Evolutionary conservation across 192 early-diverging fungal genomes (phyloP), one percentile per base, ranked within the genome.

Genomic region (Coemansia sp.): DNA sequence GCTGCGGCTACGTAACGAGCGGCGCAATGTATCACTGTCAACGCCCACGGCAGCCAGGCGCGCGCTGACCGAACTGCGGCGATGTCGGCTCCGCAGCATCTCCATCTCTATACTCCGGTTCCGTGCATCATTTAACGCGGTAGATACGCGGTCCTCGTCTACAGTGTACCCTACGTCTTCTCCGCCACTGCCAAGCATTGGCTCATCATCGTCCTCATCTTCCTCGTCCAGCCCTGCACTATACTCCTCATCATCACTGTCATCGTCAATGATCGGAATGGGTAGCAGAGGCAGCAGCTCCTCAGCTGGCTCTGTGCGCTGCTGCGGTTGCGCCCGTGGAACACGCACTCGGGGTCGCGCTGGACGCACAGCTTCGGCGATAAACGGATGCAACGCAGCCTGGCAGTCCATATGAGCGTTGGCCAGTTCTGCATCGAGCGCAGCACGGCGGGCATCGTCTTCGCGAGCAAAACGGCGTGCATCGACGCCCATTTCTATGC

Each of bases 211-310:
- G n/a, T 85, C 84, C 22, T 85, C 84, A 3, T 83, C 84, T 2
- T 88, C 83, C 37, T 82, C 80, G 5, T 87, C 86, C 11, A 67
- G 71, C 4, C 59, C 82, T 29, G 37, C 76, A 60, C 58, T 68
- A 61, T 84, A 88, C 38, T 88, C 87, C 37, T 85, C 86, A 27
- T 85, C 87, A 54, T 84, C 84, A 48, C 81, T 83, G 26, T 87
- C 85, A 29, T 88, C 86, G n/a, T 83, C 82, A 7, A 86, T 69
- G 6, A 86, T 67, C 0, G 80, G 80, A 6, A 85, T 63, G 29
- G 82, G 79, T 4, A 82, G 69, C 16, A 71, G 77, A 61, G 72
- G 77, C 53, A 79, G 59, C 35, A 81, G 72, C 16, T 75, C 65
- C 50, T 81, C 78, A 7, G 57, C 57, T 6, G 65, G 51, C 57